Base-by-base conservation (phyloP, 2,329 filamentous ascomycete genomes). In the Penicillium rolfsii region DNA sequence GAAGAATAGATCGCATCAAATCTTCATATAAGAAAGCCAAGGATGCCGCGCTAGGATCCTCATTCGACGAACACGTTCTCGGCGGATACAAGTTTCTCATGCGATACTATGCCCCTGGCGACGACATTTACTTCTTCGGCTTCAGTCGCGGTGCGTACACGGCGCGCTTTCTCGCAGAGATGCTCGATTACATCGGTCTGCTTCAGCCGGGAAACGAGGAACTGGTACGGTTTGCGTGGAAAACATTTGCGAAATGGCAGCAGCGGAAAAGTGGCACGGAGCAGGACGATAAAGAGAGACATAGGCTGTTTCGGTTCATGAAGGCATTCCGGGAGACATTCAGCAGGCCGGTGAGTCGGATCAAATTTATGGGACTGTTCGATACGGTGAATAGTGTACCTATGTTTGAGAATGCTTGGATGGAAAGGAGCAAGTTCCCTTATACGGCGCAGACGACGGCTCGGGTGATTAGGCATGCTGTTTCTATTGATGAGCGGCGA, bases 291-390 rank as follows among this genome's bases (percentile, higher is more conserved):
- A 33, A 66, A 50, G 63, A 71, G 58, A 67, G 67, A 48, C 60
- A 64, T 9, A 66, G 86, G 62, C 87, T 91, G 78, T 90, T 89
- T 63, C 77, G 82, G 5, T 93, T 90, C 70, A 89, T 93, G 86
- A 89, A 87, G 66, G 87, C 85, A 0, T 94, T 94, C 69, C 84
- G 90, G n/a, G 89, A 93, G 74, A 93, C 90, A 0, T 94, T 94
- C 70, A 89, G 87, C 35, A 81, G 91, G 0, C 90, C 90, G 0
- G 88, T 92, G 1, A 83, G 86, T 12, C 83, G 88, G 0, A 91
- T 93, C 61, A 82, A 83, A 1, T 93, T 93, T 66, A 79, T 94
- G 0, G 91, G 91, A 0, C 81, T 95, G 0, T 94, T 93, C 65
- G 90, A 93, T 67, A 92, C 89, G 0, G 91, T 93, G 62, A 93